Conservation (phyloP, 495 filamentous ascomycete genomes). For the Penicillium antarcticum region DNA sequence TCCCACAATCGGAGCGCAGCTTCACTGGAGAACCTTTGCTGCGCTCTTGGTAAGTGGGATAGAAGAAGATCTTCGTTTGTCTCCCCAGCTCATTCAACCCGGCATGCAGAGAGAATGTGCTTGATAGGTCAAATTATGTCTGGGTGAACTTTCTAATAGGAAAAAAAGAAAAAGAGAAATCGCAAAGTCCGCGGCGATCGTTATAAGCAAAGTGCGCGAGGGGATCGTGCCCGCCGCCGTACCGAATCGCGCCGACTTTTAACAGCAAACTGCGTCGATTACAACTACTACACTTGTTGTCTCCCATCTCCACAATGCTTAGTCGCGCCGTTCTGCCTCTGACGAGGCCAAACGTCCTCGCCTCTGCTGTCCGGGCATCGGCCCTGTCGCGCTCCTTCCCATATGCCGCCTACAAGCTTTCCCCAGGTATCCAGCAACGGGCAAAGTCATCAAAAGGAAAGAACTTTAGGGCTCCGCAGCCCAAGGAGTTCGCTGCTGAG, state of each 20-base stretch:
- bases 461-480: constrained; percentile 17
- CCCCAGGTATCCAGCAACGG: constrained; percentile 32
- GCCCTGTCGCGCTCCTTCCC: constrained; percentile 36
- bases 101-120: constrained; percentile 43
- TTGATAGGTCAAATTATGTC: constrained; percentile 62
- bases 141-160: constrained; percentile 62
- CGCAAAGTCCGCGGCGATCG: constrained; percentile 6
- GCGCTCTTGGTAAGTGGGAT: constrained; percentile 63
- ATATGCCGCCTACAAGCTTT: constrained; percentile 44
- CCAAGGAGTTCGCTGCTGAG: constrained; percentile 32
- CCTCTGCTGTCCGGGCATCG: constrained; percentile 35
- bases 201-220: constrained; percentile 26
- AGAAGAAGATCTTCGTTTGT: constrained; percentile 43
- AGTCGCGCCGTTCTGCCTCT: constrained; percentile 46
- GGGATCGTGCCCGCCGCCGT: constrained; percentile 19
- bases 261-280: constrained; percentile 15
- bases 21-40: constrained; percentile 46
- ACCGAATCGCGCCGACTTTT: constrained; percentile 34
- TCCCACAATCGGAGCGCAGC: constrained; percentile 49
- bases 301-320: constrained; percentile 31
- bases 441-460: constrained; percentile 17
- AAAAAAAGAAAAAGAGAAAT: constrained; percentile 29
- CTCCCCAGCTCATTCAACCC: constrained; percentile 72
- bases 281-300: constrained; percentile 22
- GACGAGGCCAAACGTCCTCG: constrained; percentile 40